Evolutionary conservation across 495 filamentous ascomycete species (phyloP), one percentile per base, ranked within the genome.

Genomic region (Aspergillus kassunensis): DNA sequence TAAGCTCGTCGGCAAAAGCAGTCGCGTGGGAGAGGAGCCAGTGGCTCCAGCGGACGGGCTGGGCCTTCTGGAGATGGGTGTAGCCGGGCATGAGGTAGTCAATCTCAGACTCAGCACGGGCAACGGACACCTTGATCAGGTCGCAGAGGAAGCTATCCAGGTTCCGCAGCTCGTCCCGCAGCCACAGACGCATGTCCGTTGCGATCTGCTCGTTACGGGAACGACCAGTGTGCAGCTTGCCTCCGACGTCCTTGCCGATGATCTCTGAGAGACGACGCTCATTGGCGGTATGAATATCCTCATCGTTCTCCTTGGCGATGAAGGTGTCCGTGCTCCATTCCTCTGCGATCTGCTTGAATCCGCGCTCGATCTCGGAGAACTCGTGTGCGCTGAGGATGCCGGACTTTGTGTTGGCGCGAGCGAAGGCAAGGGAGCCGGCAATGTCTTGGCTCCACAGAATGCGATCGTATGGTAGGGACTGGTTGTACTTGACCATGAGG

Each of bases 161-260:
- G 51, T 79, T 73, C 54, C 77, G 80, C 44, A 97, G 69, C 72
- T 91, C 79, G 56, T 89, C 86, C 36, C 88, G 78, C 51, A 96
- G 72, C 92, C 92, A 97, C 63, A 96, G 72, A 37, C 91, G 84
- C 88, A 96, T 92, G 60, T 97, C 92, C 19, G 87, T 92, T 21
- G 86, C 90, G 52, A 97, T 80, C 72, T 97, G 93, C 73, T 97
- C 93, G 63, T 97, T 97, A 39, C 93, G 76, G 60, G 84, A 90
- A 19, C 93, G 83, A 29, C 91, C 91, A 2, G 91, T 97, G 76
- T 97, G 92, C 53, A 97, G 80, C 73, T 96, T 97, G 5, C 92
- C 91, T 2, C 85, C 90, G 27, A 90, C 85, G 2, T 87, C 78
- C 63, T 85, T 91, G 58, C 91, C 91, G 36, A 97, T 89, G 54